Conservation (phyloP, 164 flowering plant species). For the Chimonanthus praecox region DNA sequence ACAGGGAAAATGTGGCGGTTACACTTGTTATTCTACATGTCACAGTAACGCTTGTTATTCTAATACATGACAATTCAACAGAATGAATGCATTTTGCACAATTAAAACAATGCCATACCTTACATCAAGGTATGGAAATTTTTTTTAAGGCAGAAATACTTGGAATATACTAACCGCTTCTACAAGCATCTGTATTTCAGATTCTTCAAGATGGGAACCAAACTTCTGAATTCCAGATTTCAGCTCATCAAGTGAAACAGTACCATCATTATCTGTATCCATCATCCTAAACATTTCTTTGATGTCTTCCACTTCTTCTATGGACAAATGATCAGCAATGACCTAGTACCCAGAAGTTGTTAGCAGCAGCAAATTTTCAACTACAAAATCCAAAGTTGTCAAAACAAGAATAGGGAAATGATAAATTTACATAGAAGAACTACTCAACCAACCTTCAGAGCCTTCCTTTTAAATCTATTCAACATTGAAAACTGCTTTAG, state of each 20-base stretch:
- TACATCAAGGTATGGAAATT: too few relatives aligned
- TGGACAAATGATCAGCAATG: slow-evolving; percentile 78
- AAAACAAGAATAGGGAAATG: neutral
- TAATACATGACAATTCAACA: neutral
- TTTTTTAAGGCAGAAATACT: neutral
- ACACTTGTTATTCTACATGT: too few relatives aligned
- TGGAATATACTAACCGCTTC: slow-evolving; percentile 64
- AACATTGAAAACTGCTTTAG: slow-evolving; percentile 91
- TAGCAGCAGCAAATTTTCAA: neutral
- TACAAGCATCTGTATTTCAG: slow-evolving; percentile 81
- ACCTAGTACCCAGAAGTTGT: slow-evolving; percentile 38
- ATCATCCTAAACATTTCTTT: slow-evolving; percentile 77
- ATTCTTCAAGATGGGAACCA: slow-evolving; percentile 68
- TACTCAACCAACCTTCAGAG: slow-evolving; percentile 60
- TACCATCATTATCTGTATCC: slow-evolving; percentile 74
- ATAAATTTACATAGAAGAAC: neutral
- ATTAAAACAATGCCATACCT: too few relatives aligned
- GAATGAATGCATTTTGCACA: neutral
- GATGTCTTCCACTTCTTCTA: slow-evolving; percentile 79
- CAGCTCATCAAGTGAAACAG: slow-evolving; percentile 66
- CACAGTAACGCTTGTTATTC: too few relatives aligned
- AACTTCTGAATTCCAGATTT: slow-evolving; percentile 60
- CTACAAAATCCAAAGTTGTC: slow-evolving; percentile 1
- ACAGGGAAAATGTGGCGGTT: too few relatives aligned
- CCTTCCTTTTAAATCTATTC: slow-evolving; percentile 91